These are phyloP conservation scores for Moesziomyces parantarcticus DNA, from an alignment of 1,284 basidiomycete genomes.

Conservation along the genomic window DNA sequence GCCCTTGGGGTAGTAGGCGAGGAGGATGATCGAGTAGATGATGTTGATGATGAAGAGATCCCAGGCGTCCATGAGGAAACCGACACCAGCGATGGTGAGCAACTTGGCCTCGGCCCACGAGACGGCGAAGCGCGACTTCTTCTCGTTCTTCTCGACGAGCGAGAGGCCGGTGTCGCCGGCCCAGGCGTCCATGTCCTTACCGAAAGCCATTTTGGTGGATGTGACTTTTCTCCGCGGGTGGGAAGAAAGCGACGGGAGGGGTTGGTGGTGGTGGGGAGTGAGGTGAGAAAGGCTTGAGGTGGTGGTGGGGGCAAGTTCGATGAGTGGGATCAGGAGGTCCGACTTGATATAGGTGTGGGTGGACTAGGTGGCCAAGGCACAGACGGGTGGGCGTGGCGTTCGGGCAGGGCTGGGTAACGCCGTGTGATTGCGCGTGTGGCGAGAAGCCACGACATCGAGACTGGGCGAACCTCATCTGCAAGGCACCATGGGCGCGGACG, in stretches of 20 bases:
- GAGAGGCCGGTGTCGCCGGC: constrained; percentile 53
- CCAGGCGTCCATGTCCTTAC: constrained; percentile 61
- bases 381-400: background rate
- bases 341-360: constrained; percentile 26
- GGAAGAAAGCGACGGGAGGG: constrained; percentile 1
- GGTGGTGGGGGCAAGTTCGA: background rate
- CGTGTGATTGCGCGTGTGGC: too few species aligned
- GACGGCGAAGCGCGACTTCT: constrained; percentile 50
- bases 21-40: constrained; percentile 62
- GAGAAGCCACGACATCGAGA: background rate
- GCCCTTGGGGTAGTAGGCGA: constrained; percentile 54
- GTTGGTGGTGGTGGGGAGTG: background rate
- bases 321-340: background rate
- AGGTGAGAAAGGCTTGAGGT: constrained; percentile 3
- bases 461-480: constrained; percentile 70
- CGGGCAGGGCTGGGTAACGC: background rate
- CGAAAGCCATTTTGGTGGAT: constrained; percentile 54
- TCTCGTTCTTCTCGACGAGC: constrained; percentile 56
- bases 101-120: constrained; percentile 63
- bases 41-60: constrained; percentile 66
- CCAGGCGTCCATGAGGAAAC: constrained; percentile 66
- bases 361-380: constrained; percentile 4
- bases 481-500: constrained; percentile 71
- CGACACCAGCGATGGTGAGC: constrained; percentile 62
- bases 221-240: constrained; percentile 6